Conservation (phyloP, 441 rosid species). For the Melastoma candidum region DNA sequence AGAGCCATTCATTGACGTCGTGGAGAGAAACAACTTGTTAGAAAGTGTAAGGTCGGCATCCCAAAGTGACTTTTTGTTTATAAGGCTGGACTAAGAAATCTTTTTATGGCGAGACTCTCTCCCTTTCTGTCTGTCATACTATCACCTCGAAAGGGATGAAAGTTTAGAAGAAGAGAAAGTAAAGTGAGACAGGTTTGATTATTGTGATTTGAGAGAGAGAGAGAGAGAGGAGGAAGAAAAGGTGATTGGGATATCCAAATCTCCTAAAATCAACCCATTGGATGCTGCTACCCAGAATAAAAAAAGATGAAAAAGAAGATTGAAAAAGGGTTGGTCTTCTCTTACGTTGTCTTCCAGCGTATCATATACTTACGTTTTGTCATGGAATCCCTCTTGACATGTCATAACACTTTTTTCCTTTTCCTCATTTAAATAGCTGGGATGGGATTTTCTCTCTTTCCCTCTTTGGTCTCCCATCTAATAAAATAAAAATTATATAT, state of each 20-base stretch:
- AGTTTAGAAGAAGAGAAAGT: slow-evolving; percentile 12
- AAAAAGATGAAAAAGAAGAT: too few relatives aligned
- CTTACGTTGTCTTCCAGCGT: too few relatives aligned
- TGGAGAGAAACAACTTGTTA: not conserved
- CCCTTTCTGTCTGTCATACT: not conserved
- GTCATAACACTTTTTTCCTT: not conserved
- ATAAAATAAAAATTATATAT: not conserved
- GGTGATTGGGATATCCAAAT: too few relatives aligned
- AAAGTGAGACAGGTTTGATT: not conserved
- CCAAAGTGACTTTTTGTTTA: not conserved
- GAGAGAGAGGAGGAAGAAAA: too few relatives aligned
- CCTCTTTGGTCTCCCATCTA: too few relatives aligned
- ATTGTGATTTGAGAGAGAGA: not conserved
- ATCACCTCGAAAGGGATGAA: slow-evolving; percentile 42
- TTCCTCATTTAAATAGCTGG: slow-evolving; percentile 1
- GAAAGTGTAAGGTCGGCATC: not conserved
- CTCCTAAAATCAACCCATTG: too few relatives aligned
- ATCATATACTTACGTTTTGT: too few relatives aligned
- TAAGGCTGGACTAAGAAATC: not conserved
- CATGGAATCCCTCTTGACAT: too few relatives aligned
- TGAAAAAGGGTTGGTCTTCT: too few relatives aligned
- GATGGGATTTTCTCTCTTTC: not conserved
- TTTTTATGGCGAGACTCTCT: slow-evolving; percentile 16
- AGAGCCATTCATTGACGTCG: too few relatives aligned
- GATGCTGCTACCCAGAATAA: too few relatives aligned